phyloP scores from a whole-genome alignment of 306 rosid species.

The Ceratonia siliqua region DNA sequence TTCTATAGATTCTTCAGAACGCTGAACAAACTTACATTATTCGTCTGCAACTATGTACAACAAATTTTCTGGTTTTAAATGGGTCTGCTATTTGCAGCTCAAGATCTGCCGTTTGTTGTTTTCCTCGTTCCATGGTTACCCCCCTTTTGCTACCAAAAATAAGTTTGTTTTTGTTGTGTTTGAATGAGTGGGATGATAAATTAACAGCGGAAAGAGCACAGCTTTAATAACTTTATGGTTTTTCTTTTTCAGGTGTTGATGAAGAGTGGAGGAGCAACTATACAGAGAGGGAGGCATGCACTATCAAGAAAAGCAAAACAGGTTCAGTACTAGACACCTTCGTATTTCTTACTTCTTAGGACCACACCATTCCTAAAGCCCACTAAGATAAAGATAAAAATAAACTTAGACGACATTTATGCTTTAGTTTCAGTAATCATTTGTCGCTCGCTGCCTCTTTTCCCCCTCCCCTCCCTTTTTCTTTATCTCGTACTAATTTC shows the following conservation, averaged over 20 bases:
- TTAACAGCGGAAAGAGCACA: constrained; percentile 58
- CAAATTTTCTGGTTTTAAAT: constrained; percentile 29
- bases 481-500: constrained; percentile 22
- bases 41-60: constrained; percentile 30
- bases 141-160: background rate
- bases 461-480: background rate
- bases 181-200: constrained; percentile 47
- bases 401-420: constrained; percentile 28
- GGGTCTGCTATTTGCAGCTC: constrained; percentile 36
- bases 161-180: constrained; percentile 7
- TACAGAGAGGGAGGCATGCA: constrained; percentile 82
- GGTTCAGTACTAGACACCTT: constrained; percentile 68
- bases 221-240: constrained; percentile 67
- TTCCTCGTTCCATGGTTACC: constrained; percentile 39
- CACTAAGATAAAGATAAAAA: constrained; percentile 41
- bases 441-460: constrained; percentile 5
- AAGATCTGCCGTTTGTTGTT: constrained; percentile 62
- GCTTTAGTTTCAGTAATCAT: constrained; percentile 36
- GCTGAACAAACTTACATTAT: constrained; percentile 27
- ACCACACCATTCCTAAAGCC: constrained; percentile 60
- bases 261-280: constrained; percentile 82
- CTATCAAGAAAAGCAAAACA: constrained; percentile 85
- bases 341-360: constrained; percentile 55
- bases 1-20: constrained; percentile 24
- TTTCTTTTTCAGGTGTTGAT: constrained; percentile 84